Evolutionary conservation across 768 basidiomycete genomes (phyloP).

Genomic region (Porpolomopsis calyptriformis): DNA sequence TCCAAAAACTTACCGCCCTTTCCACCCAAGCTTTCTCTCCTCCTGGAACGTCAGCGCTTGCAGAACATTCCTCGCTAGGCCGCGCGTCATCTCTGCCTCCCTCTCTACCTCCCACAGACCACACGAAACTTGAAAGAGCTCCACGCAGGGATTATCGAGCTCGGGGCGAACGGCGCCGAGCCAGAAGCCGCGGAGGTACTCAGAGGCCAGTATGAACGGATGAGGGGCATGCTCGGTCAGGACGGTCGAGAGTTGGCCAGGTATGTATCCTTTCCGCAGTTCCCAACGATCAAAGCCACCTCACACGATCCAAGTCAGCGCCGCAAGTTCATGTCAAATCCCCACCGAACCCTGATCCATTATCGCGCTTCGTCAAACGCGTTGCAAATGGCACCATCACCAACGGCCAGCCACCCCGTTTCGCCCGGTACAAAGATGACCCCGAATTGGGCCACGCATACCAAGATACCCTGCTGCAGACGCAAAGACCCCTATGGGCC

Average conservation of each 20-base stretch:
- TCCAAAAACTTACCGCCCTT: slow-evolving; percentile 32
- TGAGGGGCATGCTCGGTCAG: slow-evolving; percentile 63
- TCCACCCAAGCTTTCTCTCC: slow-evolving; percentile 71
- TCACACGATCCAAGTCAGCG: not conserved
- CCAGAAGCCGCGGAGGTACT: slow-evolving; percentile 45
- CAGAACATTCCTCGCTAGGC: slow-evolving; percentile 37
- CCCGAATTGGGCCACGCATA: slow-evolving; percentile 34
- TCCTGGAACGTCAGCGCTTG: slow-evolving; percentile 76
- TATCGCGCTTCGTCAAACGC: no score
- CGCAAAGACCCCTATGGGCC: slow-evolving; percentile 72
- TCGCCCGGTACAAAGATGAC: slow-evolving; percentile 45
- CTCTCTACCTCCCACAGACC: slow-evolving; percentile 56
- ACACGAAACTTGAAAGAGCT: slow-evolving; percentile 60
- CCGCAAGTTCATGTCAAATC: not conserved
- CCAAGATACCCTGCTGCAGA: slow-evolving; percentile 48
- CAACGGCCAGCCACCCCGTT: slow-evolving; percentile 13
- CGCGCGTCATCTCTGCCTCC: slow-evolving; percentile 18
- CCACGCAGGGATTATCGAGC: slow-evolving; percentile 51
- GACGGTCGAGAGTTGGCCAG: slow-evolving; percentile 48
- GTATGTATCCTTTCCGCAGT: slow-evolving; percentile 23
- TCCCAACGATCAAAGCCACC: not conserved
- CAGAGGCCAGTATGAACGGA: slow-evolving; percentile 63
- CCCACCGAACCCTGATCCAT: not conserved
- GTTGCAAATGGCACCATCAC: not conserved
- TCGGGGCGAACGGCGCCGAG: slow-evolving; percentile 42